These are phyloP conservation scores for Inga oerstediana DNA, from an alignment of 306 rosid species.

Conservation along the genomic window DNA sequence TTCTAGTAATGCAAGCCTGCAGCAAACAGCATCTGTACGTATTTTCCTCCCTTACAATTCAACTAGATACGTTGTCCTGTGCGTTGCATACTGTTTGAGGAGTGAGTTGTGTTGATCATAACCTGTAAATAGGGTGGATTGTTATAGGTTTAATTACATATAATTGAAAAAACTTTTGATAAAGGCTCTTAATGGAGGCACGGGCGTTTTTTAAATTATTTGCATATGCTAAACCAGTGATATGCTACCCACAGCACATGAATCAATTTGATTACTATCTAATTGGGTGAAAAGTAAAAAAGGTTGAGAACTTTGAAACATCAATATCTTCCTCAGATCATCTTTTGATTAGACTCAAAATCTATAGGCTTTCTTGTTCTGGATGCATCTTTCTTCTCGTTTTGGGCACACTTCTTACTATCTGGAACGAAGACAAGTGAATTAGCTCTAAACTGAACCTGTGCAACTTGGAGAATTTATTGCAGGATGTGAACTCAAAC, in stretches of 20 bases:
- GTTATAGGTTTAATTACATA: not conserved
- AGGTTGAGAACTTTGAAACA: constrained; percentile 3
- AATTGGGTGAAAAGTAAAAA: constrained; percentile 14
- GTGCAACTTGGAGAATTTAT: constrained; percentile 28
- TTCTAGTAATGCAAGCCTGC: constrained; percentile 38
- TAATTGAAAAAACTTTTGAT: constrained; percentile 1
- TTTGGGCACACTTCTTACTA: not conserved
- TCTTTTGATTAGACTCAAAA: not conserved
- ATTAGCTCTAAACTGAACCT: constrained; percentile 23
- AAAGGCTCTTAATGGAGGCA: constrained; percentile 11
- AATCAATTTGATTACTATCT: constrained; percentile 17
- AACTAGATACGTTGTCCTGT: not conserved
- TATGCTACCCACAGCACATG: not conserved
- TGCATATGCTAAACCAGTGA: constrained; percentile 19
- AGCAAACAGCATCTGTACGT: constrained; percentile 53
- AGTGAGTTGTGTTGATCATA: not conserved
- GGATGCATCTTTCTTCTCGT: not conserved
- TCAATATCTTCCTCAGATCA: not conserved
- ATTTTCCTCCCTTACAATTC: not conserved
- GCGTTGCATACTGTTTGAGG: not conserved
- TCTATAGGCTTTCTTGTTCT: not conserved
- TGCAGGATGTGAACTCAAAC: constrained; percentile 66
- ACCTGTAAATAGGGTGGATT: not conserved
- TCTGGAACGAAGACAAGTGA: not conserved
- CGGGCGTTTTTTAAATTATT: not conserved